phyloP scores from a whole-genome alignment of 345 rosid genomes.

The Linum tenue region DNA sequence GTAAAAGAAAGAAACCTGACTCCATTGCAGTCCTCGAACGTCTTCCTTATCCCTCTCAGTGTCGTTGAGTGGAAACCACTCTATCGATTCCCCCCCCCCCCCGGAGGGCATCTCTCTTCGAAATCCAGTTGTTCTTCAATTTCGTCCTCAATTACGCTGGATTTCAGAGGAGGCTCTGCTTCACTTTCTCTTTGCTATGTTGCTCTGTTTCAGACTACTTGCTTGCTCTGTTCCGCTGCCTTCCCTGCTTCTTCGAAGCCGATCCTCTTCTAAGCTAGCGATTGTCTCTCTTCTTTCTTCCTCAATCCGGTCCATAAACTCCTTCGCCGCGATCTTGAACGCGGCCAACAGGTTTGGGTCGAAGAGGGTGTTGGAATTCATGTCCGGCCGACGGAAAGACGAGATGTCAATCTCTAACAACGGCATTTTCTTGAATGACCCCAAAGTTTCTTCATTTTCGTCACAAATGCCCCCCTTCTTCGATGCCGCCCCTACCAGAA shows the following conservation, averaged over 20 bases:
- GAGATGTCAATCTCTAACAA: slow-evolving; percentile 41
- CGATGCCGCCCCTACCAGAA: no score
- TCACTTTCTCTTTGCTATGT: background rate
- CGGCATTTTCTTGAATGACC: slow-evolving; percentile 19
- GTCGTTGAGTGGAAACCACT: slow-evolving; percentile 24
- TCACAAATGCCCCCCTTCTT: background rate
- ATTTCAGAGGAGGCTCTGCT: slow-evolving; percentile 37
- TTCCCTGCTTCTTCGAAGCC: background rate
- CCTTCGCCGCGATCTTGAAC: slow-evolving; percentile 47
- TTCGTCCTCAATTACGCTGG: slow-evolving; percentile 26
- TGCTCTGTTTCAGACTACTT: background rate
- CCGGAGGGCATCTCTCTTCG: slow-evolving; percentile 62
- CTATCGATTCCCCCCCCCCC: slow-evolving; percentile 57
- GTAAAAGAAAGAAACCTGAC: slow-evolving; percentile 23
- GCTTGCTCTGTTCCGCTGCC: slow-evolving; percentile 6
- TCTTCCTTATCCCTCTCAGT: slow-evolving; percentile 21
- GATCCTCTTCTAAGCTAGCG: slow-evolving; percentile 12
- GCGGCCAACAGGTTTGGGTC: slow-evolving; percentile 70
- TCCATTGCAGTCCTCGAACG: slow-evolving; percentile 24
- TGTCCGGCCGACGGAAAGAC: slow-evolving; percentile 59
- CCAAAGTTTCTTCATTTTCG: slow-evolving; percentile 15
- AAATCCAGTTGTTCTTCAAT: slow-evolving; percentile 18
- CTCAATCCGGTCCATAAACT: slow-evolving; percentile 33
- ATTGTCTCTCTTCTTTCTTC: slow-evolving; percentile 17
- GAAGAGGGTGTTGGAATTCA: slow-evolving; percentile 57